Evolutionary conservation across 1,284 basidiomycete genomes (phyloP).

Genomic region (Cryptococcus neoformans): DNA sequence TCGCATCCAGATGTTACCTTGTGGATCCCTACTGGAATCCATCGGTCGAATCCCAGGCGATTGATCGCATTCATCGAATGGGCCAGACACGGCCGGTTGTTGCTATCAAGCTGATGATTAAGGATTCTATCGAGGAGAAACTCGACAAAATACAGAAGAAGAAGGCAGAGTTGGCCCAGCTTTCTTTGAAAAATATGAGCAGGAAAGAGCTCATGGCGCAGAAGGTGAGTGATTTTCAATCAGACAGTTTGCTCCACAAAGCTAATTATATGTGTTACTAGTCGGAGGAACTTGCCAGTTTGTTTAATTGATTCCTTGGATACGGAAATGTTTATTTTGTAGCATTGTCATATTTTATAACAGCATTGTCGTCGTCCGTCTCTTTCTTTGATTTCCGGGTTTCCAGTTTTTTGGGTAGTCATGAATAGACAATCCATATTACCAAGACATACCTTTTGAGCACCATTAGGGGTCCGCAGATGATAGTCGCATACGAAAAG

Average conservation of each 20-base stretch:
- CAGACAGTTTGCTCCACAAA: not conserved
- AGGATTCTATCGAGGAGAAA: constrained; percentile 86
- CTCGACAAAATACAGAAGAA: constrained; percentile 87
- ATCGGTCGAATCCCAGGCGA: constrained; percentile 93
- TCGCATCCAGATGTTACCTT: constrained; percentile 87
- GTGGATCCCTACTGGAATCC: constrained; percentile 99
- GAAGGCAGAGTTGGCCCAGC: constrained; percentile 88
- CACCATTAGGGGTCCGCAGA: no score
- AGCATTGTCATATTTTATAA: not conserved
- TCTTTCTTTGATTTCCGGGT: no score
- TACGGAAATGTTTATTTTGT: not conserved
- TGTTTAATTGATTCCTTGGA: constrained; percentile 27
- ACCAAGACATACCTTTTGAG: no score
- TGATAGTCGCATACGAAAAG: no score
- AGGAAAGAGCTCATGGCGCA: constrained; percentile 78
- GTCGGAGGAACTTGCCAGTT: constrained; percentile 50
- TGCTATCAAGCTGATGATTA: constrained; percentile 88
- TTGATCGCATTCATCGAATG: constrained; percentile 90
- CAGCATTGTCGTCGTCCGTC: not conserved
- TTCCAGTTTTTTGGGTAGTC: no score
- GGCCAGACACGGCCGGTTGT: constrained; percentile 89
- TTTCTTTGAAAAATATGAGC: constrained; percentile 76
- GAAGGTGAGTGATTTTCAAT: constrained; percentile 54
- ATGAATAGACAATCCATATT: no score
- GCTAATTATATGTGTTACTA: constrained; percentile 38